These are phyloP conservation scores for Emericellopsis cladophorae DNA, from an alignment of 2,329 filamentous ascomycete species.

Conservation along the genomic window DNA sequence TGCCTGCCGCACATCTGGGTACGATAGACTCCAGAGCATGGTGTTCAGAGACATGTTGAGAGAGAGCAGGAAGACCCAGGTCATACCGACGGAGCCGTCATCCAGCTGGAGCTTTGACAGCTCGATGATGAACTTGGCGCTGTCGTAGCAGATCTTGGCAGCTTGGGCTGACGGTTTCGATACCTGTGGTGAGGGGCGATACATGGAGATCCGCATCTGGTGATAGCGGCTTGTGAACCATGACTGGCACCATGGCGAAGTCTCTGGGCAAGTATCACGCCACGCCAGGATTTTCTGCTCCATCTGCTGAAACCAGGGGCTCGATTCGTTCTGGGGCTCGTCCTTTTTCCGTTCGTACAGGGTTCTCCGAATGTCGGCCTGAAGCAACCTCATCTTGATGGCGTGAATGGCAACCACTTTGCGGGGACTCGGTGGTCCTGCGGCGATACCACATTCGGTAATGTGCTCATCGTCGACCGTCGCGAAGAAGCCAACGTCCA, in stretches of 20 bases:
- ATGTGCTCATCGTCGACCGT: slow-evolving; percentile 75
- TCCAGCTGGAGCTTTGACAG: slow-evolving; percentile 72
- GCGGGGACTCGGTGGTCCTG: slow-evolving; percentile 61
- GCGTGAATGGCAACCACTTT: slow-evolving; percentile 90
- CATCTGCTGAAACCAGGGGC: slow-evolving; percentile 82
- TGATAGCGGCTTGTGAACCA: slow-evolving; percentile 71
- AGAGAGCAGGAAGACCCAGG: slow-evolving; percentile 84
- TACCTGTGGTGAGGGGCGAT: slow-evolving; percentile 83
- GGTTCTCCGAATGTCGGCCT: slow-evolving; percentile 75
- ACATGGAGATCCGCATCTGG: slow-evolving; percentile 78
- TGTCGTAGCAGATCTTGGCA: slow-evolving; percentile 72
- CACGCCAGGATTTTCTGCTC: slow-evolving; percentile 67
- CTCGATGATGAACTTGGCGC: slow-evolving; percentile 68
- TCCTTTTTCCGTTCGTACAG: slow-evolving; percentile 75
- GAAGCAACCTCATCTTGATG: slow-evolving; percentile 78
- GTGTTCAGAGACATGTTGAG: slow-evolving; percentile 90
- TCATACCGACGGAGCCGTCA: slow-evolving; percentile 66
- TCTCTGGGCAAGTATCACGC: slow-evolving; percentile 63
- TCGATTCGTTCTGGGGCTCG: slow-evolving; percentile 63
- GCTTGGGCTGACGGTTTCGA: slow-evolving; percentile 72
- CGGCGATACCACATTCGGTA: slow-evolving; percentile 59
- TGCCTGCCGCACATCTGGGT: slow-evolving; percentile 63
- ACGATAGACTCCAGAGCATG: slow-evolving; percentile 83
- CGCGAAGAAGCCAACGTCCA: slow-evolving; percentile 79
- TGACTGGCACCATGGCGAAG: slow-evolving; percentile 58